Evolutionary conservation across 768 basidiomycete genomes (phyloP).

Genomic region (Suillus subluteus): DNA sequence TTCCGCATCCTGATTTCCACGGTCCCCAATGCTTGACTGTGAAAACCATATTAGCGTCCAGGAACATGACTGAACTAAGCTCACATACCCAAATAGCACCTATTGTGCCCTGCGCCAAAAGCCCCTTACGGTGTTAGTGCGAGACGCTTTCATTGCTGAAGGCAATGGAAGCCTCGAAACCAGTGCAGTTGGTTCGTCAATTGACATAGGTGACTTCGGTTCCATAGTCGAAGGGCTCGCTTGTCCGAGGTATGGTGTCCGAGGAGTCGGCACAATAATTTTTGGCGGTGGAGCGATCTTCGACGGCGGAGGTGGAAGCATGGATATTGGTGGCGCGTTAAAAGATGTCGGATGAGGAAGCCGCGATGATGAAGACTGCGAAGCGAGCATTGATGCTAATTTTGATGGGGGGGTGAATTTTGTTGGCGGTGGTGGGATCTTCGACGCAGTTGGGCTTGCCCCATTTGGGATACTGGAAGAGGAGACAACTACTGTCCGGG

Average conservation of each 20-base stretch:
- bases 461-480: slow-evolving; percentile 9
- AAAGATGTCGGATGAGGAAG: slow-evolving; percentile 9
- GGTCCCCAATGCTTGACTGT: neutral
- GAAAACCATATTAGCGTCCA: neutral
- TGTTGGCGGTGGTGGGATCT: slow-evolving; percentile 26
- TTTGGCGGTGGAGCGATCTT: slow-evolving; percentile 15
- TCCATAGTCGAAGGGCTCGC: slow-evolving; percentile 11
- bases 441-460: slow-evolving; percentile 12
- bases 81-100: slow-evolving; percentile 16
- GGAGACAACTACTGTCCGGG: slow-evolving; percentile 12
- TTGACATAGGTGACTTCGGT: slow-evolving; percentile 6
- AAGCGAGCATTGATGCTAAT: slow-evolving; percentile 31
- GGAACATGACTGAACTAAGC: neutral
- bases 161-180: slow-evolving; percentile 29
- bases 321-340: slow-evolving; percentile 21
- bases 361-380: slow-evolving; percentile 22
- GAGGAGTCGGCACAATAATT: slow-evolving; percentile 13
- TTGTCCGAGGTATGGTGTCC: neutral
- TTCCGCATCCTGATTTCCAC: neutral
- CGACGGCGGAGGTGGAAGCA: slow-evolving; percentile 24
- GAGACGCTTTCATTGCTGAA: slow-evolving; percentile 24
- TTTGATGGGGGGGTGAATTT: slow-evolving; percentile 35
- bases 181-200: slow-evolving; percentile 6
- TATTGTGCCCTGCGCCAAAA: slow-evolving; percentile 34
- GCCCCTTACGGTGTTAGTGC: slow-evolving; percentile 32